phyloP scores from a whole-genome alignment of 805 yeast genomes.

The Teunomyces pallodes region DNA sequence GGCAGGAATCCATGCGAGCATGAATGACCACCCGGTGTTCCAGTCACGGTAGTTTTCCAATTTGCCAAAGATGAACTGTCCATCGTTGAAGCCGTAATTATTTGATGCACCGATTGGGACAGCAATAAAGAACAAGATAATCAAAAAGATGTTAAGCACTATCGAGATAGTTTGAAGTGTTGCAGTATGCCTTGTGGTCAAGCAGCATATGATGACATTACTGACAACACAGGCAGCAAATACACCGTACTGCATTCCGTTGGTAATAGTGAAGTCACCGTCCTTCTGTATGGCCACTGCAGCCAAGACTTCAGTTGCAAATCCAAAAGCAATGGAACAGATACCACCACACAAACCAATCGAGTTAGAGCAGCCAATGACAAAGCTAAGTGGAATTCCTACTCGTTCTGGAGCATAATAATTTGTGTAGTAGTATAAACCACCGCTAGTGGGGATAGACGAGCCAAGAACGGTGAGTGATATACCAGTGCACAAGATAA shows the following conservation, averaged over 20 bases:
- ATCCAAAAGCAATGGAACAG: conserved; percentile 69
- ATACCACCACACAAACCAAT: conserved; percentile 65
- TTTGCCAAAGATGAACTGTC: conserved; percentile 53
- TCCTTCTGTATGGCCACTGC: conserved; percentile 54
- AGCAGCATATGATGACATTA: conserved; percentile 52
- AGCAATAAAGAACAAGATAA: conserved; percentile 58
- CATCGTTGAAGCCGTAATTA: conserved; percentile 31
- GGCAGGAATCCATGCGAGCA: conserved; percentile 61
- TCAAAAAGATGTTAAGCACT: conserved; percentile 48
- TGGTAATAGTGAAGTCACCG: conserved; percentile 54
- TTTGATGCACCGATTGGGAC: conserved; percentile 56
- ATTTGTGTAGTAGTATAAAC: conserved; percentile 67
- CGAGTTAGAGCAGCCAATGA: conserved; percentile 68
- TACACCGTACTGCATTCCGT: conserved; percentile 59
- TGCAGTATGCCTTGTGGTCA: conserved; percentile 57
- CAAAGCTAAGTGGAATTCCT: conserved; percentile 54
- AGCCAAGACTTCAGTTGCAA: conserved; percentile 57
- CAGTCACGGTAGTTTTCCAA: conserved; percentile 52
- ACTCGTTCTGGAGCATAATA: conserved; percentile 58
- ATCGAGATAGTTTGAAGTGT: conserved; percentile 60
- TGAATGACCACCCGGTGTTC: conserved; percentile 58
- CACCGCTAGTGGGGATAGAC: conserved; percentile 75
- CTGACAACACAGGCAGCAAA: conserved; percentile 58
- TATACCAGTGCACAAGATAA: conserved; percentile 57
- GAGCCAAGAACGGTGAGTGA: conserved; percentile 67